Evolutionary conservation across 805 yeast species (phyloP), one percentile per base, ranked within the genome.

Genomic region (Kuraishia cidri): DNA sequence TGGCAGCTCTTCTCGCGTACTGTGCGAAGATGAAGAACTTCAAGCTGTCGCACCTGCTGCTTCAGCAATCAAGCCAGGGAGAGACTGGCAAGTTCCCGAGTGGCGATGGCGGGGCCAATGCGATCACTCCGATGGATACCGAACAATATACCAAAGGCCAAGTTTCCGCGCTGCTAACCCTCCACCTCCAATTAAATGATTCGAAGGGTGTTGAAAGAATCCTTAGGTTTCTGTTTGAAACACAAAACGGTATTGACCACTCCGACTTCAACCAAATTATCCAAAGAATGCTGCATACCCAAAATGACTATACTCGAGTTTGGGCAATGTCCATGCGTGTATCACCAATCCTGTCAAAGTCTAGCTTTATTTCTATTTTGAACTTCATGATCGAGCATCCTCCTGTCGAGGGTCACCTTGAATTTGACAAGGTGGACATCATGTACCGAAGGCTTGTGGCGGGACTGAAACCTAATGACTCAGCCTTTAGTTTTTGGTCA

Each of bases 221-320:
- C 17, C 34, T 55, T 9, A 35, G 39, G 7, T 49, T 46, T 38
- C 45, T 55, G 5, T 41, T 43, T 20, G 44, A 44, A 10, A 43
- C 46, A 27, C 36, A 48, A 6, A 40, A 50, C 6, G 37, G 43
- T 5, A 47, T 56, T 31, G 40, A 37, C 8, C 46, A 48, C 7
- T 32, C 30, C 13, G 60, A 58, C 32, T 52, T 56, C 39, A 55
- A 55, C 25, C 52, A 51, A 31, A 37, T 58, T 2, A 43, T 56
- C 9, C 35, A 38, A 10, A 47, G 52, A 28, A 46, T 54, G 10
- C 35, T 58, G 17, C 35, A 34, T 6, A 33, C 17, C 14, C 33
- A 26, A 13, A 39, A 37, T 11, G 34, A 23, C n/a, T 21, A 24
- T 9, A 31, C 35, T 7, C 30, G 41, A 13, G 56, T 53, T 0